Evolutionary conservation across 805 yeast species (phyloP), one percentile per base, ranked within the genome.

Genomic region (Metschnikowia lochheadii): DNA sequence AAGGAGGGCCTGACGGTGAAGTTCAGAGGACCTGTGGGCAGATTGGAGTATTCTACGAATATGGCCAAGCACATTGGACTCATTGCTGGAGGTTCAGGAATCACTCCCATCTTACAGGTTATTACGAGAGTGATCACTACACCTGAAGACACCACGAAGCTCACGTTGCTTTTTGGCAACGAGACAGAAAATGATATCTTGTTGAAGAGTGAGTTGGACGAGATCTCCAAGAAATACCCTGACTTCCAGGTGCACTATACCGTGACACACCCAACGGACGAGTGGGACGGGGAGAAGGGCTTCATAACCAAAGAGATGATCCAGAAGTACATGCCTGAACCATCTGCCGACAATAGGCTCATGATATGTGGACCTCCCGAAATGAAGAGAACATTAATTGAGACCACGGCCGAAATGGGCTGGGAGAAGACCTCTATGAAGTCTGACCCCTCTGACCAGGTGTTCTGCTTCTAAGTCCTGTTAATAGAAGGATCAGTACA

Each of bases 31-130:
- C 90, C 94, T 15, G 86, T 86, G 45, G 94, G 95, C 14, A 77
- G 84, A 63, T 81, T 87, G 67, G 66, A 80, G 33, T 85, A 84
- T 63, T 51, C 61, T 38, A 58, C 76, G 23, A 85, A 85, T 62
- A 78, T 81, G 72, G 84, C 82, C 38, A 78, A 78, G 53, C 80
- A 82, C 52, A 74, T 87, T 50, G 82, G 83, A 17, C 76, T 87
- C 70, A 75, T 87, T 58, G 92, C 91, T 6, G 96, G 94, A 57
- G 96, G 96, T 17, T 82, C 92, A 0, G 96, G 97, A 47, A 85
- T 91, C 55, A 89, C 97, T 7, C 97, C 97, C 36, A 83, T 89
- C 69, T 77, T 87, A 62, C 96, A 90, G 69, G 85, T 91, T 14
- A 73, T 87, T 47, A 83, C 87, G 53, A 79, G 79, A 52, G 76